Evolutionary conservation across 73 alveolate species (phyloP).

Genomic region (Stentor roeselii): DNA sequence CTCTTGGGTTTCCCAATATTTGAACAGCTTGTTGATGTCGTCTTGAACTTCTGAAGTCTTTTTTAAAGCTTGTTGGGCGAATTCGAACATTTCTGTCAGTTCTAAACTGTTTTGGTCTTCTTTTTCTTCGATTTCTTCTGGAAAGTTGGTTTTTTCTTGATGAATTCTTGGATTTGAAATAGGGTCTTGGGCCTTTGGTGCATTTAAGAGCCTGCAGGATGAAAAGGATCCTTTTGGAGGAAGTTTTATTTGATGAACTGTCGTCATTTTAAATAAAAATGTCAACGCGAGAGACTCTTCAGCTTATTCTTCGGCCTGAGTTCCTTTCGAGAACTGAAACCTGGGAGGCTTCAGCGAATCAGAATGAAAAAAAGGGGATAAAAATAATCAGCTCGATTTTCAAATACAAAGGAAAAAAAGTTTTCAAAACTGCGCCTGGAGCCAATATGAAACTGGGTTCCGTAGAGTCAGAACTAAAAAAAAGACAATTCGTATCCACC

Average conservation of each 20-base stretch:
- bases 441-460: not conserved
- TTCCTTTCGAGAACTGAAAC: not conserved
- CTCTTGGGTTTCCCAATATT: not conserved
- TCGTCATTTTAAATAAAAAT: no score
- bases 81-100: not conserved
- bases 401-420: constrained; percentile 18
- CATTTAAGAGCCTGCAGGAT: not conserved
- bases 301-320: not conserved
- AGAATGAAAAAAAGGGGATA: constrained; percentile 2
- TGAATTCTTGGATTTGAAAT: not conserved
- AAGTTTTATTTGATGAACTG: no score
- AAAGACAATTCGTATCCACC: constrained; percentile 8
- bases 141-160: not conserved
- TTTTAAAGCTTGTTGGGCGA: not conserved
- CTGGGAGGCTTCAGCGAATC: not conserved
- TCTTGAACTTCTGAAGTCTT: not conserved
- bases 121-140: not conserved
- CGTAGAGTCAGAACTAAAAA: constrained; percentile 1
- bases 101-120: not conserved
- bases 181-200: not conserved
- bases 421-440: not conserved
- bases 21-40: not conserved
- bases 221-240: not conserved
- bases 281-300: not conserved
- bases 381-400: not conserved